Conservation (phyloP, 768 basidiomycete genomes). For the Sistotremastrum suecicum region DNA sequence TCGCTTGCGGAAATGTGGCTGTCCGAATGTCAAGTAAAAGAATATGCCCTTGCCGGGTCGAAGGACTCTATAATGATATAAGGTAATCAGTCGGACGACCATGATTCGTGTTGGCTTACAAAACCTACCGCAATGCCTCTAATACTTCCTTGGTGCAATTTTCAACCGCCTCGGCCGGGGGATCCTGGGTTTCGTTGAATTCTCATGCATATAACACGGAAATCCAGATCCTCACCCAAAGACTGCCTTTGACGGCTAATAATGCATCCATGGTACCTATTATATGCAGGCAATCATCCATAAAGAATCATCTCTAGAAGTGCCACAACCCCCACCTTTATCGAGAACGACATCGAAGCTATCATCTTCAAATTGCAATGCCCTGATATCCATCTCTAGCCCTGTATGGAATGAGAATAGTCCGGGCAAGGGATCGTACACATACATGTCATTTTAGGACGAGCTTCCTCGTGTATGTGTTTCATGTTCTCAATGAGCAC, state of each 20-base stretch:
- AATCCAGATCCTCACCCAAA: constrained; percentile 44
- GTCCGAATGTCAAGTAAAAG: constrained; percentile 77
- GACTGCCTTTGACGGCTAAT: constrained; percentile 71
- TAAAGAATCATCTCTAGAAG: neutral
- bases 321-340: constrained; percentile 35
- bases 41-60: constrained; percentile 44
- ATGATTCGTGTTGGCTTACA: neutral
- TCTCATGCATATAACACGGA: neutral
- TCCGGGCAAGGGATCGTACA: neutral
- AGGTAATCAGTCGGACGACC: neutral
- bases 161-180: constrained; percentile 51
- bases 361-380: constrained; percentile 41
- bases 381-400: constrained; percentile 75
- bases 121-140: constrained; percentile 51
- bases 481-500: constrained; percentile 67
- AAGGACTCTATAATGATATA: constrained; percentile 35
- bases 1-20: constrained; percentile 72
- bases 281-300: neutral
- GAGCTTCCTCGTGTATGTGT: constrained; percentile 27
- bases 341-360: constrained; percentile 74
- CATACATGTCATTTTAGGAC: constrained; percentile 64
- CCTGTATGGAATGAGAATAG: constrained; percentile 26
- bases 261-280: constrained; percentile 79
- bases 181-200: constrained; percentile 33
- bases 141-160: constrained; percentile 67